Evolutionary conservation across 129 eudicot species (phyloP).

Genomic region (Artemisia argyi): DNA sequence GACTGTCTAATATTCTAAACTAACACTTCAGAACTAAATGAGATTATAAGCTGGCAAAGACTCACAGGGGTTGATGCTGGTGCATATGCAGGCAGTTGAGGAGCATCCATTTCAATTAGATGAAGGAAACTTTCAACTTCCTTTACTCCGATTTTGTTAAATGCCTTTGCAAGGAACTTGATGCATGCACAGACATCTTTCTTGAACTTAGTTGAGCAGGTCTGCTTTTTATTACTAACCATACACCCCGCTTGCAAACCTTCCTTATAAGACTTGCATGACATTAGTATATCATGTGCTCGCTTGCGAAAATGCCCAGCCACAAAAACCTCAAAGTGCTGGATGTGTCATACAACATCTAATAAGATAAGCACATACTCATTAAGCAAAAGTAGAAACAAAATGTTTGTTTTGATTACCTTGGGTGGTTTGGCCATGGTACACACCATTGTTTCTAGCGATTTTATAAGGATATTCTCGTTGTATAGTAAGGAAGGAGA

Average conservation of each 20-base stretch:
- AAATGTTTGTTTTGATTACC: background rate
- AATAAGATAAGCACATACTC: background rate
- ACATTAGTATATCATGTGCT: background rate
- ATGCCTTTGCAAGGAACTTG: slow-evolving; percentile 1
- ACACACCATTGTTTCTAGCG: background rate
- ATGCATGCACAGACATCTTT: background rate
- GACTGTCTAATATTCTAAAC: too few relatives aligned
- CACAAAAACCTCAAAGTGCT: background rate
- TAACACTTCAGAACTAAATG: background rate
- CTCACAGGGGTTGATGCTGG: slow-evolving; percentile 5
- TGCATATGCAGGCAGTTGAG: background rate
- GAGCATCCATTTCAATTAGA: background rate
- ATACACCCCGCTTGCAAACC: background rate
- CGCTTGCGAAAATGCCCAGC: slow-evolving; percentile 3
- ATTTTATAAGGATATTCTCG: background rate
- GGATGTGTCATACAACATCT: slow-evolving; percentile 1
- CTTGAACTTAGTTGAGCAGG: background rate
- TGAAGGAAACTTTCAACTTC: background rate
- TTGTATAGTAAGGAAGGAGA: background rate
- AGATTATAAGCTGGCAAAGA: background rate
- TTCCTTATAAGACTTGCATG: background rate
- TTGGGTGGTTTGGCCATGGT: background rate
- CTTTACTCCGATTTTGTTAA: background rate
- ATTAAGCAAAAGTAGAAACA: background rate
- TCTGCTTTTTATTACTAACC: background rate